Evolutionary conservation across 257 asterid species (phyloP).

Genomic region (Thymus quinquecostatus): DNA sequence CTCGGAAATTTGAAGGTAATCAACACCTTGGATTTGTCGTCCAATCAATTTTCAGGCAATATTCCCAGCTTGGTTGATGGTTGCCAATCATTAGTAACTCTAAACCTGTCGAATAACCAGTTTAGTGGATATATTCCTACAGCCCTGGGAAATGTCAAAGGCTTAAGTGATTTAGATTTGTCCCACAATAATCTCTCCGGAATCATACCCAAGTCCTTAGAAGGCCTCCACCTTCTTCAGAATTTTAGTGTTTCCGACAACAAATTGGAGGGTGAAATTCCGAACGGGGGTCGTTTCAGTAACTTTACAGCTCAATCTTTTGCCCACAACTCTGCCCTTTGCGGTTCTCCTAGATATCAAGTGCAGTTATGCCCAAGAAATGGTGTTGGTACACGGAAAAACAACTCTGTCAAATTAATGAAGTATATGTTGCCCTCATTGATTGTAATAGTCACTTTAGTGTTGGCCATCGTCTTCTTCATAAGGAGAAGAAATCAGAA

Average conservation of each 20-base stretch:
- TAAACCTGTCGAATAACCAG: neutral
- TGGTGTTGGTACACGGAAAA: no score
- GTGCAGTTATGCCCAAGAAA: no score
- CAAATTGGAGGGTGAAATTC: no score
- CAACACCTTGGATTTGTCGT: neutral
- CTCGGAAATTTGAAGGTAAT: neutral
- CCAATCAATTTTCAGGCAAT: neutral
- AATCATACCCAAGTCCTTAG: slow-evolving; percentile 2
- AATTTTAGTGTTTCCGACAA: neutral
- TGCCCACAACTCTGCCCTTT: no score
- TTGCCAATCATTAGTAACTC: neutral
- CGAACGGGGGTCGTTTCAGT: no score
- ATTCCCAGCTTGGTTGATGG: neutral
- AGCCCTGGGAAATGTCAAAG: neutral
- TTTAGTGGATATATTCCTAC: neutral
- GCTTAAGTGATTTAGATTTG: neutral
- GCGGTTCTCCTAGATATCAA: no score
- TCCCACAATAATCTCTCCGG: slow-evolving; percentile 6
- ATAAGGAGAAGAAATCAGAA: neutral
- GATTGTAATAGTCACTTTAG: no score
- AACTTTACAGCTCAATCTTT: no score
- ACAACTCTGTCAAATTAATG: no score
- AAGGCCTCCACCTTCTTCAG: neutral
- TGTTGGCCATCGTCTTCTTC: neutral
- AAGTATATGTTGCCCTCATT: no score